Conservation (phyloP, 1,284 basidiomycete species). For the Exobasidium rhododendri region DNA sequence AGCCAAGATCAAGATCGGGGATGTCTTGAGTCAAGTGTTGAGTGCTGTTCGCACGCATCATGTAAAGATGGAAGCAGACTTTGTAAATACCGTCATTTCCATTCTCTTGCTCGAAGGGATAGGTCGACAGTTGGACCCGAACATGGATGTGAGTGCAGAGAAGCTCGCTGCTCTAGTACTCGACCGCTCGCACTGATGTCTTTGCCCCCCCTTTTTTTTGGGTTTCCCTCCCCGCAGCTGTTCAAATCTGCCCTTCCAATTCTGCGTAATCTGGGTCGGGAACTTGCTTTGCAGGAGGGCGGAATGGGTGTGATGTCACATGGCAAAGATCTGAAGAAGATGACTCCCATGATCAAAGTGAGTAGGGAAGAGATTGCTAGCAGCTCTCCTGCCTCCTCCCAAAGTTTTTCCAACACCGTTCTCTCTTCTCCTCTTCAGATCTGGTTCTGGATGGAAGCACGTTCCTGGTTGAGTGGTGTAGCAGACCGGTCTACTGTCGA, state of each 20-base stretch:
- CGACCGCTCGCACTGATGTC: not conserved
- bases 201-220: not conserved
- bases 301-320: constrained; percentile 8
- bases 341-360: constrained; percentile 21
- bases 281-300: constrained; percentile 22
- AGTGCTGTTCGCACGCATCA: constrained; percentile 85
- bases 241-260: constrained; percentile 52
- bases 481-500: constrained; percentile 4
- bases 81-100: constrained; percentile 94
- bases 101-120: constrained; percentile 93
- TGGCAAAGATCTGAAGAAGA: constrained; percentile 2
- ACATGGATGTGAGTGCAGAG: constrained; percentile 72
- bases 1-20: constrained; percentile 90
- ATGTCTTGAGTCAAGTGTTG: constrained; percentile 84
- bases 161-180: not conserved
- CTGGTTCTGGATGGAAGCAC: constrained; percentile 22
- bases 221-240: constrained; percentile 23
- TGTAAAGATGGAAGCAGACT: constrained; percentile 98
- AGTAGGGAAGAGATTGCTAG: not conserved
- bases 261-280: constrained; percentile 38
- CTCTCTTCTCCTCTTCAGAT: constrained; percentile 5
- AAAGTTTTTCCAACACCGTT: not conserved
- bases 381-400: not conserved
- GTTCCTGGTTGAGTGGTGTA: constrained; percentile 12
- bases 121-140: constrained; percentile 86